Evolutionary conservation across 495 filamentous ascomycete genomes (phyloP).

Genomic region (Trypethelium eluteriae): DNA sequence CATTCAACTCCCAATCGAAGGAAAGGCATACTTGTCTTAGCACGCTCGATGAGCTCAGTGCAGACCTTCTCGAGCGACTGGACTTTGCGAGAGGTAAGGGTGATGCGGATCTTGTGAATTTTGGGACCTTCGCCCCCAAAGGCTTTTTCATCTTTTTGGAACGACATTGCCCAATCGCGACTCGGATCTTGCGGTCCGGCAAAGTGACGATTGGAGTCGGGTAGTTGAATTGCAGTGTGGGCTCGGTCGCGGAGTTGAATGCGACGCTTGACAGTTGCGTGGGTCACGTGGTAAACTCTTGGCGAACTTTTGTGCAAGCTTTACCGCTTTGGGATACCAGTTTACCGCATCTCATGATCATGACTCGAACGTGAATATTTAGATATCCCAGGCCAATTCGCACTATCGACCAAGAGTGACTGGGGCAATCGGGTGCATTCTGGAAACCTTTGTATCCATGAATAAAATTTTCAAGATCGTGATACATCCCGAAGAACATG

Average conservation of each 20-base stretch:
- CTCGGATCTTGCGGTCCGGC: conserved; percentile 43
- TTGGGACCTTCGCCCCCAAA: conserved; percentile 67
- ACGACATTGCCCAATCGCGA: conserved; percentile 56
- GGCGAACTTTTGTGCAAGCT: background rate
- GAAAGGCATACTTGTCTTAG: conserved; percentile 93
- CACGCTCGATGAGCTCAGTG: conserved; percentile 94
- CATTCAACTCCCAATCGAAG: conserved; percentile 36
- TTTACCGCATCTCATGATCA: background rate
- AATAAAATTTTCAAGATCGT: too few relatives aligned
- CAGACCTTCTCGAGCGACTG: conserved; percentile 95
- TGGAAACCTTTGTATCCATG: too few relatives aligned
- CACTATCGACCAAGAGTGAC: too few relatives aligned
- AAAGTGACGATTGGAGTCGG: conserved; percentile 37
- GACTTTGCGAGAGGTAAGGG: conserved; percentile 89
- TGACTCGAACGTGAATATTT: background rate
- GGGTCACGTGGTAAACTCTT: conserved; percentile 7
- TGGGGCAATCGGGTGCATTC: too few relatives aligned
- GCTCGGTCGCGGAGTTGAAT: conserved; percentile 11
- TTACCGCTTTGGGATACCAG: background rate
- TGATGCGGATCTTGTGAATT: conserved; percentile 98
- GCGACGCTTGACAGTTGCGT: conserved; percentile 13
- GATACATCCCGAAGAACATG: conserved; percentile 24
- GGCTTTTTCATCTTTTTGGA: conserved; percentile 93
- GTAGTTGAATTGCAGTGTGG: conserved; percentile 3
- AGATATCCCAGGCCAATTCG: too few relatives aligned